Base-by-base conservation (phyloP, 139 green algal species). In the Chlorella vulgaris region DNA sequence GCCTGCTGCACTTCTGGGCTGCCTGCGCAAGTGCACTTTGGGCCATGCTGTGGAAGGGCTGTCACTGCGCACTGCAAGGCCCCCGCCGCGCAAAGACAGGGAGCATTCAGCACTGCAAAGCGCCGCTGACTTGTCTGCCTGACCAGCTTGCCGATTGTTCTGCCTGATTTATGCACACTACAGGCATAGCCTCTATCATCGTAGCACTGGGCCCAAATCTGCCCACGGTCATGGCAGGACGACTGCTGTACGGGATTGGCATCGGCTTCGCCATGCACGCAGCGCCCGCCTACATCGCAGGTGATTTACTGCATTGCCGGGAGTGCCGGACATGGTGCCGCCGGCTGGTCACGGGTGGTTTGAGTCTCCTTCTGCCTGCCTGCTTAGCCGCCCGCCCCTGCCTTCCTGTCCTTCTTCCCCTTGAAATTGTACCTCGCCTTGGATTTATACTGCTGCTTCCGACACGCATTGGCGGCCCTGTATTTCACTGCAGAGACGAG, bases 191-290 rank as follows among this genome's bases (percentile, higher is more conserved):
- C 22, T 88, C 91, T 2, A 39, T 86, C 0, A 22, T 88, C 7
- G 81, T 91, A 40, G 80, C 73, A 2, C 10, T 76, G 1, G 84
- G 90, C 1, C 60, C 76, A 22, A 87, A 60, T 28, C 87, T 94
- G 7, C 35, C 71, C 1, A 22, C 78, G 2, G 89, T 98, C 8
- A 65, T 97, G 47, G 62, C 80, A 1, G 92, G 88, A 0, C 83
- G 94, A 7, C 38, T 87, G 21, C 24, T 93, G 6, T 99, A 97
- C 80, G 96, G 96, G 15, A 43, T 98, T 36, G 96, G 91, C 76
- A 98, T 98, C 60, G 95, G 95, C 13, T 91, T 98, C 38, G 94
- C 93, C 13, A 98, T 98, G 95, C 95, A 98, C 85, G 93, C 88
- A 15, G 95, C 94, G 8, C 95, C 95, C 1, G 91, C 97, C 22